These are phyloP conservation scores for Hordeum vulgare DNA, from an alignment of 176 grass and related monocot genomes.

Conservation along the genomic window MorexV3_pseudomolecules_assembly NC_058519.1:650089597-650090096, in stretches of 20 bases:
- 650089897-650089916: slow-evolving; percentile 28
- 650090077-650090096: slow-evolving; percentile 86
- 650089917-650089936: slow-evolving; percentile 16
- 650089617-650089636: slow-evolving; percentile 81
- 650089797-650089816: slow-evolving; percentile 78
- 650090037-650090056: slow-evolving; percentile 74
- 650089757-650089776: slow-evolving; percentile 79
- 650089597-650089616: slow-evolving; percentile 91
- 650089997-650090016: slow-evolving; percentile 35
- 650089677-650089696: neutral
- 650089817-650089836: slow-evolving; percentile 72
- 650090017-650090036: slow-evolving; percentile 30
- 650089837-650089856: slow-evolving; percentile 44
- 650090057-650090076: slow-evolving; percentile 74
- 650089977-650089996: slow-evolving; percentile 41
- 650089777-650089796: slow-evolving; percentile 94
- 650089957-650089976: slow-evolving; percentile 40
- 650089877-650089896: slow-evolving; percentile 27
- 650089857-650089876: slow-evolving; percentile 47
- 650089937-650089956: neutral
- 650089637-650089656: slow-evolving; percentile 76
- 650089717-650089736: slow-evolving; percentile 7
- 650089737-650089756: slow-evolving; percentile 95
- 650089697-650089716: neutral
- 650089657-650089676: slow-evolving; percentile 2